phyloP scores from a whole-genome alignment of 441 rosid species.

The Gossypium laxum region DNA sequence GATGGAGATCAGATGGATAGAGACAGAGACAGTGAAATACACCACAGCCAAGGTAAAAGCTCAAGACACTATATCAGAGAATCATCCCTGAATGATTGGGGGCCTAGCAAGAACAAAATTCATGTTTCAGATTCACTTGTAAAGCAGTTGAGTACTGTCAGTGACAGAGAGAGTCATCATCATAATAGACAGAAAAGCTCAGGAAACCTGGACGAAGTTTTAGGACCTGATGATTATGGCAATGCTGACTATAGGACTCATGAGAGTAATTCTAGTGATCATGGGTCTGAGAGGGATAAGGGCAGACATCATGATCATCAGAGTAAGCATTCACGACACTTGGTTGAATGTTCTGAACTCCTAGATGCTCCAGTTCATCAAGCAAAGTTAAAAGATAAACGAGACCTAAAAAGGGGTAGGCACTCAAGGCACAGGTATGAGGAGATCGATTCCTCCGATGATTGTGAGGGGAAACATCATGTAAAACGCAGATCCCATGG shows the following conservation, averaged over 20 bases:
- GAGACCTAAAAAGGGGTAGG: not conserved
- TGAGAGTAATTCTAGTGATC: not conserved
- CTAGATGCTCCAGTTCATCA: not conserved
- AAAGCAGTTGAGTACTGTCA: not conserved
- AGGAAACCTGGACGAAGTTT: not conserved
- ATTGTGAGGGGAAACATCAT: not conserved
- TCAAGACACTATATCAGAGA: slow-evolving; percentile 2
- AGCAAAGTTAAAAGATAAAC: not conserved
- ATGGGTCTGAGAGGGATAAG: not conserved
- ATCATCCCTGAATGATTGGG: not conserved
- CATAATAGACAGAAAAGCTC: not conserved
- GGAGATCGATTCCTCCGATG: not conserved
- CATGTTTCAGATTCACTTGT: slow-evolving; percentile 2
- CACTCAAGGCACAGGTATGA: not conserved
- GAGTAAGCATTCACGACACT: not conserved
- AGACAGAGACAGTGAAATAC: not conserved
- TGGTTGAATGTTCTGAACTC: not conserved
- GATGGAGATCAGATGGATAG: slow-evolving; percentile 9
- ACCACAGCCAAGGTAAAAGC: not conserved
- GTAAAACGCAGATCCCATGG: not conserved
- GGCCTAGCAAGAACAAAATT: not conserved
- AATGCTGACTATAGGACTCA: not conserved
- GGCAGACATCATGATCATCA: not conserved
- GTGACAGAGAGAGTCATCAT: not conserved
- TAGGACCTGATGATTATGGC: not conserved